Base-by-base conservation (phyloP, 768 basidiomycete genomes). In the Boletus fagicola region DNA sequence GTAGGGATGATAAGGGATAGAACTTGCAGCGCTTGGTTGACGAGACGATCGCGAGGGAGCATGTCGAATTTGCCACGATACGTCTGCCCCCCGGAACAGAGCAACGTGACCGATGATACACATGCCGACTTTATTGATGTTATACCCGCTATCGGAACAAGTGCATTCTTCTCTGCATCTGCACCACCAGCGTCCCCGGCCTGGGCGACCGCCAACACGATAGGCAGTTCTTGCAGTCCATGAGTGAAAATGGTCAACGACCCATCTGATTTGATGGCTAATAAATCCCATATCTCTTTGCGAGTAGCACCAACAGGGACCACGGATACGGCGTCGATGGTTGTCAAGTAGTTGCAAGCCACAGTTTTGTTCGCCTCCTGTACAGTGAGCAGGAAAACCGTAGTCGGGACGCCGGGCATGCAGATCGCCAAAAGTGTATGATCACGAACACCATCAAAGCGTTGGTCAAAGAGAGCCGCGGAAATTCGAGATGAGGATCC, bases 231-330 rank as follows among this genome's bases (percentile, higher is more conserved):
- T n/a, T 70, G 69, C 11, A 76, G 62, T 1, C 86, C 88, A 60
- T 90, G 87, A 0, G 86, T 90, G 39, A 88, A 71, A 4, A 94
- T 65, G 0, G 75, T 70, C 11, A 92, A 70, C 10, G 69, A 69
- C 31, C 84, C 79, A 47, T 82, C 76, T 3, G 84, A 79, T 48
- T 80, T 83, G 48, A 92, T 71, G 16, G 88, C 71, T 5, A 96
- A 72, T 11, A 94, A 74, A 69, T 97, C 94, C 68, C 78, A 78
- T 15, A 92, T 77, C 15, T 77, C 73, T 8, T 73, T 72, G 20
- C 94, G 83, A 4, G 87, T 88, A 2, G 84, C 81, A 20, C 80
- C 76, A 39, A 94, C 71, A 4, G 90, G 74, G 1, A 80, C 75
- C 0, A 82, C 79, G 2, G 86, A 82, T 1, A 82, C 63, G 0